A percentile compares a stretch with the other conserved stretches of the same genome.
Conservation (phyloP, 306 rosid genomes). For the Bauhinia variegata region DNA sequence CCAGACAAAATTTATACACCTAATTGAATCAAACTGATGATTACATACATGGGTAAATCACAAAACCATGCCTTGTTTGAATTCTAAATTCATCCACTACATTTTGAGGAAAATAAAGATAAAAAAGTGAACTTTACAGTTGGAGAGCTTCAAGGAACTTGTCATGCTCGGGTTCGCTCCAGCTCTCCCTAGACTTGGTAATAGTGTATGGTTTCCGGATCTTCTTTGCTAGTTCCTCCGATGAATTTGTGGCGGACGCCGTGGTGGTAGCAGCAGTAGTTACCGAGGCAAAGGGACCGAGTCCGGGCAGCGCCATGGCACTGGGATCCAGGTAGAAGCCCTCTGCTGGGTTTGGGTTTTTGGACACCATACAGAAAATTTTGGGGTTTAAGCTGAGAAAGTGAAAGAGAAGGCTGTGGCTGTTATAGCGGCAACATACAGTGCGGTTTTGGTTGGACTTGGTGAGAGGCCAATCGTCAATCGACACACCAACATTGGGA, state of each 20-base stretch:
- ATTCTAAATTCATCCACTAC: conserved; percentile 16
- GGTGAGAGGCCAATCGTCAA: neutral
- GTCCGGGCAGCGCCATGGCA: conserved; percentile 63
- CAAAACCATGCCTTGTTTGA: conserved; percentile 9
- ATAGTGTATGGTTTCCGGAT: conserved; percentile 90
- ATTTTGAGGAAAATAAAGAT: neutral
- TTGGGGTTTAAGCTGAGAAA: conserved; percentile 29
- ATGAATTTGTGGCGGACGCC: conserved; percentile 40
- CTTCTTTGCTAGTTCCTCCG: conserved; percentile 76
- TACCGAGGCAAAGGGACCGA: conserved; percentile 53
- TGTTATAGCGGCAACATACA: neutral
- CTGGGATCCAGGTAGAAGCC: conserved; percentile 68
- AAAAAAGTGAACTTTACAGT: conserved; percentile 51
- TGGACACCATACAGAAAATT: conserved; percentile 58
- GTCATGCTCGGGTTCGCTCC: conserved; percentile 98
- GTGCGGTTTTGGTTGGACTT: neutral
- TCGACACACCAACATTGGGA: neutral
- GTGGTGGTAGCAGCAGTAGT: conserved; percentile 34
- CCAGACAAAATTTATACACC: conserved; percentile 2
- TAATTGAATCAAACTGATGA: no score
- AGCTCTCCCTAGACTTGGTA: conserved; percentile 96
- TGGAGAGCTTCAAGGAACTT: conserved; percentile 97
- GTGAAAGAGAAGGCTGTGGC: neutral
- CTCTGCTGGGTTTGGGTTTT: conserved; percentile 65
- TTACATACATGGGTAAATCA: neutral